Evolutionary conservation across 2,329 filamentous ascomycete species (phyloP).

Genomic region (Penicillium frequentans): DNA sequence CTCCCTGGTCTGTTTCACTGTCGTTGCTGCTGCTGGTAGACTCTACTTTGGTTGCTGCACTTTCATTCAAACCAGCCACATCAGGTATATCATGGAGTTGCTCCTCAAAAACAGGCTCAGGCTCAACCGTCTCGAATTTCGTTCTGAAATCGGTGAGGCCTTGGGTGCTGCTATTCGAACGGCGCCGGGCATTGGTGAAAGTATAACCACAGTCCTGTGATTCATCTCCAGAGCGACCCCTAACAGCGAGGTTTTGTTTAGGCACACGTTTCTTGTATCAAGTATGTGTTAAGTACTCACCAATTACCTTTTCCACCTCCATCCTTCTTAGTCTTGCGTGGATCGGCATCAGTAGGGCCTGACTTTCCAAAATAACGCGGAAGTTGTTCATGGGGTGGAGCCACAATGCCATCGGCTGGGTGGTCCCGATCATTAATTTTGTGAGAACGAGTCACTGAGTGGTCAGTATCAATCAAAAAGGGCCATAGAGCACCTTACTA

Average conservation of each 20-base stretch:
- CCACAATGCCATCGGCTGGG: slow-evolving; percentile 70
- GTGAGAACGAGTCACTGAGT: slow-evolving; percentile 91
- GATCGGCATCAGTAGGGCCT: slow-evolving; percentile 76
- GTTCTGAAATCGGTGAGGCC: slow-evolving; percentile 82
- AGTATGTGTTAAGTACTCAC: slow-evolving; percentile 54
- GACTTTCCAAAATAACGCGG: slow-evolving; percentile 93
- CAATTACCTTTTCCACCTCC: slow-evolving; percentile 91
- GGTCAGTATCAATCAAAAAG: background rate
- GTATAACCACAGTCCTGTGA: slow-evolving; percentile 80
- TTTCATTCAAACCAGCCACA: slow-evolving; percentile 37
- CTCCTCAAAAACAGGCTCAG: slow-evolving; percentile 91
- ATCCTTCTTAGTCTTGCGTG: slow-evolving; percentile 96
- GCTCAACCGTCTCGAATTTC: slow-evolving; percentile 90
- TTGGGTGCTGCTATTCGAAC: slow-evolving; percentile 83
- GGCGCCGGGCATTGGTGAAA: slow-evolving; percentile 81
- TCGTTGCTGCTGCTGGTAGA: slow-evolving; percentile 48
- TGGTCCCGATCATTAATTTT: slow-evolving; percentile 95
- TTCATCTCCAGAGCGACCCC: slow-evolving; percentile 83
- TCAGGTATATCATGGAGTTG: slow-evolving; percentile 67
- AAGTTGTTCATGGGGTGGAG: slow-evolving; percentile 67
- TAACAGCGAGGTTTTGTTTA: slow-evolving; percentile 38
- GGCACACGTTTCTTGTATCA: background rate
- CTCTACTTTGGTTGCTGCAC: slow-evolving; percentile 18
- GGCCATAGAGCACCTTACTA: background rate
- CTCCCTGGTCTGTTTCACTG: slow-evolving; percentile 11